Evolutionary conservation across 2,329 filamentous ascomycete genomes (phyloP), one percentile per base, ranked within the genome.

Genomic region (Penicillium sp.): DNA sequence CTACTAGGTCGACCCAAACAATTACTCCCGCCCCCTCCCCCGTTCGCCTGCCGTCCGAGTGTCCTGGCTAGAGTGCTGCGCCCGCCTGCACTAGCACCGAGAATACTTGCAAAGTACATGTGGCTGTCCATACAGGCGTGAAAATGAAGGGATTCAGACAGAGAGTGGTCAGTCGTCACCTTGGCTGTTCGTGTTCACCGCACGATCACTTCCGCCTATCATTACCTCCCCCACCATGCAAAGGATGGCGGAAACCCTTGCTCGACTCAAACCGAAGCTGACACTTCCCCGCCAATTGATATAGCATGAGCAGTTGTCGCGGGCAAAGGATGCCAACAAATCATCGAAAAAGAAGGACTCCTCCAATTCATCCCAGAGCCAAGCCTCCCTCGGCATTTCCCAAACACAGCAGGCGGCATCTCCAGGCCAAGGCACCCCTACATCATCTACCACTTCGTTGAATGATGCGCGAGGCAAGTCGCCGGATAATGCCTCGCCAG

Each of bases 61-160:
- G 58, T 67, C 70, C 70, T 68, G 71, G 73, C 71, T 73, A 69
- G 69, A 70, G 70, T 73, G 70, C 68, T 72, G 70, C 71, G 60
- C 48, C 56, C 61, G 63, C 70, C 72, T 76, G 73, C 71, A 73
- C 73, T 72, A 66, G 69, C 66, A 72, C 68, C 67, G 63, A 71
- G 58, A 67, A 65, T 51, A 35, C 51, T 59, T 65, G 62, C 61
- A 67, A 67, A 74, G 71, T 76, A 74, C 69, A 75, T 76, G 73
- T 69, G 70, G 73, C 64, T 69, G 65, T 67, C 62, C 63, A 64
- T 68, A 69, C 62, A 61, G 41, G 49, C 59, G 79, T 78, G 79
- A 90, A 85, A 80, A 97, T 98, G 94, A 97, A 96, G 84, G 90
- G 92, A 78, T 96, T 98, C 81, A 90, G 92, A 81, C 92, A 96